phyloP scores from a whole-genome alignment of 192 early-diverging fungal species.

The Umbelopsis sp. region DNA sequence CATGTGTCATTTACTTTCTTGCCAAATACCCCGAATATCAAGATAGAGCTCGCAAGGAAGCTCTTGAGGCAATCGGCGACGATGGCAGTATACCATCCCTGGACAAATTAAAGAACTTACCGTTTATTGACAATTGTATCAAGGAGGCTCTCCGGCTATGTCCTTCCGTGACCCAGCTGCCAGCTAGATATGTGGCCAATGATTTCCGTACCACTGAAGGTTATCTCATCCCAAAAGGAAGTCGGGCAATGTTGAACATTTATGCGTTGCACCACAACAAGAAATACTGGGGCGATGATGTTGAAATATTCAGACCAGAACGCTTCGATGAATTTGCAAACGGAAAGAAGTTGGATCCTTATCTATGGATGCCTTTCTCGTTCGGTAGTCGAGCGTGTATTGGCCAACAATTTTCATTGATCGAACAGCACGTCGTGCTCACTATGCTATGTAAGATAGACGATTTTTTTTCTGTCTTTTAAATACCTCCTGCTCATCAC shows the following conservation, averaged over 20 bases:
- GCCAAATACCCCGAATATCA: slow-evolving; percentile 27
- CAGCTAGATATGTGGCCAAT: neutral
- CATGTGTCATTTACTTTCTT: slow-evolving; percentile 24
- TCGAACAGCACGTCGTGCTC: slow-evolving; percentile 59
- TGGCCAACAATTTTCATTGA: slow-evolving; percentile 60
- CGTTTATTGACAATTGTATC: slow-evolving; percentile 10
- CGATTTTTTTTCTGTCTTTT: neutral
- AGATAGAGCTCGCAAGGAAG: slow-evolving; percentile 35
- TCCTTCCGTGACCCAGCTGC: neutral
- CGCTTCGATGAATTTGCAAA: slow-evolving; percentile 41
- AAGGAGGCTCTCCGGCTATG: slow-evolving; percentile 18
- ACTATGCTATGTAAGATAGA: slow-evolving; percentile 47
- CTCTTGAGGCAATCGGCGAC: slow-evolving; percentile 22
- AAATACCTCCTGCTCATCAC: neutral
- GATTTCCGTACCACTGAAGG: slow-evolving; percentile 11
- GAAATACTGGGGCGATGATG: slow-evolving; percentile 41
- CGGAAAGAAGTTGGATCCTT: slow-evolving; percentile 25
- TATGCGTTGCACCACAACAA: slow-evolving; percentile 45
- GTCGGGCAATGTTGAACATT: slow-evolving; percentile 38
- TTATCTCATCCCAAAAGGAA: slow-evolving; percentile 21
- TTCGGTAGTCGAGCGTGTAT: slow-evolving; percentile 58
- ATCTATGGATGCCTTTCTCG: slow-evolving; percentile 57
- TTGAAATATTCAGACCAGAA: slow-evolving; percentile 49
- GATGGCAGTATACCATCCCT: slow-evolving; percentile 50
- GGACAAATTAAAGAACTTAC: neutral